Percentiles rank a stretch among this genome's conserved stretches.
Conservation (phyloP, 495 filamentous ascomycete genomes). For the Penicillium cataractarum region DNA sequence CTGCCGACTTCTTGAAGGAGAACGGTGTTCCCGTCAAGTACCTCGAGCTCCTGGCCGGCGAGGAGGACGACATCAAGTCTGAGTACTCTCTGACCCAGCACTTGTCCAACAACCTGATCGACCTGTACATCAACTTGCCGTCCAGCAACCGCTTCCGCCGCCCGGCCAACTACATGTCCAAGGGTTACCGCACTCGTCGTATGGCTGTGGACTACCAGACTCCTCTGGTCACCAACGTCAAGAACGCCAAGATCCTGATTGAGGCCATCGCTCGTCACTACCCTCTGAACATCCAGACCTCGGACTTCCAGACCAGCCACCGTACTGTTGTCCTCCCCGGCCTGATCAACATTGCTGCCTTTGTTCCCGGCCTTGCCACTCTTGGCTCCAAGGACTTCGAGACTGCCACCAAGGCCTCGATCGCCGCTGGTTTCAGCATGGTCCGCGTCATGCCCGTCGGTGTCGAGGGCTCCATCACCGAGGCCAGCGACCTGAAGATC, state of each 20-base stretch:
- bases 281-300: constrained; percentile 74
- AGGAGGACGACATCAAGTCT: constrained; percentile 80
- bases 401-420: constrained; percentile 70
- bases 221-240: constrained; percentile 96
- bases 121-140: constrained; percentile 97
- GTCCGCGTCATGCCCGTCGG: constrained; percentile 81
- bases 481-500: constrained; percentile 70
- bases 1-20: constrained; percentile 92
- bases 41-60: constrained; percentile 75
- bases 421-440: constrained; percentile 82
- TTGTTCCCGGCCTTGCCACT: constrained; percentile 72
- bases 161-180: constrained; percentile 97
- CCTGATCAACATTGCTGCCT: constrained; percentile 78
- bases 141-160: constrained; percentile 96
- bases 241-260: constrained; percentile 96
- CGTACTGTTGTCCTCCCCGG: constrained; percentile 75
- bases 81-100: constrained; percentile 97
- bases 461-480: constrained; percentile 70
- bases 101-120: constrained; percentile 94
- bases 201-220: constrained; percentile 99
- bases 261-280: constrained; percentile 91
- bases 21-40: constrained; percentile 89
- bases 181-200: constrained; percentile 89
- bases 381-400: constrained; percentile 70
- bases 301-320: constrained; percentile 90